Evolutionary conservation across 2,329 filamentous ascomycete genomes (phyloP).

Genomic region (Colletotrichum melonis): DNA sequence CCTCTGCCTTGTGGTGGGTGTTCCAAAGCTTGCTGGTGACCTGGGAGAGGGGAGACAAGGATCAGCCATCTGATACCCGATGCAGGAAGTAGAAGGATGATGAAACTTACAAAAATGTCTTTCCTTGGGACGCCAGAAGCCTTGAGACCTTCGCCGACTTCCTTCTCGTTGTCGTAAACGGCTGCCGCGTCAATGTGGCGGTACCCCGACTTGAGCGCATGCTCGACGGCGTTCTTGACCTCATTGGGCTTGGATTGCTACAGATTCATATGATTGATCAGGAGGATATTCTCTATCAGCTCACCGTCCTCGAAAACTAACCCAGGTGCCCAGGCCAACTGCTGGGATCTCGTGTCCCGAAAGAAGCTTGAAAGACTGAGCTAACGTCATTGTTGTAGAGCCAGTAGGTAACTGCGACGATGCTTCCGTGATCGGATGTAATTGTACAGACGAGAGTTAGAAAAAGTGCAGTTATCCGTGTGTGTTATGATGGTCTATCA

Average conservation of each 20-base stretch:
- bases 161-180: slow-evolving; percentile 72
- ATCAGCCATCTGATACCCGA: not conserved
- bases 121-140: slow-evolving; percentile 57
- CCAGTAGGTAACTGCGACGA: not conserved
- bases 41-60: not conserved
- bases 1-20: slow-evolving; percentile 44
- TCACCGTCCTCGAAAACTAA: slow-evolving; percentile 16
- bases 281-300: not conserved
- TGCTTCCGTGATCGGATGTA: not conserved
- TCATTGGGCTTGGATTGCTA: slow-evolving; percentile 62
- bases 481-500: not conserved
- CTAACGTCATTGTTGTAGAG: slow-evolving; percentile 39
- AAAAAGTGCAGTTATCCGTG: slow-evolving; percentile 6
- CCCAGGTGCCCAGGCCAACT: slow-evolving; percentile 48
- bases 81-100: not conserved
- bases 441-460: not conserved
- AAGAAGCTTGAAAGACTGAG: slow-evolving; percentile 44
- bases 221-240: slow-evolving; percentile 63
- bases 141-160: slow-evolving; percentile 63
- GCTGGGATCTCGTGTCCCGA: slow-evolving; percentile 46
- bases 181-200: slow-evolving; percentile 71
- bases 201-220: slow-evolving; percentile 67
- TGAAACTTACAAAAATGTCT: slow-evolving; percentile 55
- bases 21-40: slow-evolving; percentile 48
- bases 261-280: not conserved